These are phyloP conservation scores for Myriosclerotinia curreyana DNA, from an alignment of 2,329 filamentous ascomycete species.

Conservation along the genomic window DNA sequence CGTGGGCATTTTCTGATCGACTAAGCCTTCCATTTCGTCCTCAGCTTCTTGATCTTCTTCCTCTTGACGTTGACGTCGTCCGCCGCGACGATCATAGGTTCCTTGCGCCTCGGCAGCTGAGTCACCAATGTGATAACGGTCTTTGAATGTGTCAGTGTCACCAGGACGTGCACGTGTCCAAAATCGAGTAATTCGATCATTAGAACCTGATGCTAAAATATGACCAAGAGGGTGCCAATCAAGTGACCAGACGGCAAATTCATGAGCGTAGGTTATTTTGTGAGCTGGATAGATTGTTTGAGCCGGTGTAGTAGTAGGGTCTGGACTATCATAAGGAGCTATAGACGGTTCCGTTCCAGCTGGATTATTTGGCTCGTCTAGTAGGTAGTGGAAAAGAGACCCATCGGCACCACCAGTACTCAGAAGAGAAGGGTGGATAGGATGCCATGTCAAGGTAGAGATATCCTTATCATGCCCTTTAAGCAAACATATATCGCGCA, in stretches of 20 bases:
- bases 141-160: slow-evolving; percentile 78
- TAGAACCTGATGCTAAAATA: slow-evolving; percentile 90
- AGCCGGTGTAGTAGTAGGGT: slow-evolving; percentile 73
- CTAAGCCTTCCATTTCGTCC: slow-evolving; percentile 87
- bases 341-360: slow-evolving; percentile 66
- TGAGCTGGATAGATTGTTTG: slow-evolving; percentile 94
- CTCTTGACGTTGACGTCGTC: slow-evolving; percentile 75
- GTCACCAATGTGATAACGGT: slow-evolving; percentile 94
- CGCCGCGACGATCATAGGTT: slow-evolving; percentile 83
- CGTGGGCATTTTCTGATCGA: slow-evolving; percentile 81
- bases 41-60: slow-evolving; percentile 92
- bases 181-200: slow-evolving; percentile 94
- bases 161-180: slow-evolving; percentile 91
- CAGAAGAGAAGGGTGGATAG: slow-evolving; percentile 82
- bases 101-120: slow-evolving; percentile 89
- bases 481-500: slow-evolving; percentile 92
- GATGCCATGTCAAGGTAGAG: slow-evolving; percentile 89
- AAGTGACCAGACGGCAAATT: slow-evolving; percentile 94
- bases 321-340: slow-evolving; percentile 80
- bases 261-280: slow-evolving; percentile 81
- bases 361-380: slow-evolving; percentile 89
- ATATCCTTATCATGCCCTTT: slow-evolving; percentile 97
- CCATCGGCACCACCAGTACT: slow-evolving; percentile 90
- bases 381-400: slow-evolving; percentile 87
- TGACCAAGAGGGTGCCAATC: slow-evolving; percentile 98